phyloP scores from a whole-genome alignment of 257 asterid species.

The Solanum virginianum region DNA sequence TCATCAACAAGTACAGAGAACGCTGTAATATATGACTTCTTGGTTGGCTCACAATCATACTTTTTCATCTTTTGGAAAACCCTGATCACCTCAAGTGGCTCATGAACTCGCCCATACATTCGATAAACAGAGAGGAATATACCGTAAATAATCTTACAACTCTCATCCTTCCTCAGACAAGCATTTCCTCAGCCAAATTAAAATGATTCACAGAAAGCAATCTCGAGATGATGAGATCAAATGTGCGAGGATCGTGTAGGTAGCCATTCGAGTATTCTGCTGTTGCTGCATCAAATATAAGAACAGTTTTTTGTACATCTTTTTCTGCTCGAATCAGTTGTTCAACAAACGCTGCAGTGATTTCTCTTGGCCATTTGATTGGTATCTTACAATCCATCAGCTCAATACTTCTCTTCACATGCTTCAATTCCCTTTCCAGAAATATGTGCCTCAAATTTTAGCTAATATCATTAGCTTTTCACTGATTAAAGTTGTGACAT shows the following conservation, averaged over 20 bases:
- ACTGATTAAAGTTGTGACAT: background rate
- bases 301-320: slow-evolving; percentile 58
- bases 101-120: slow-evolving; percentile 81
- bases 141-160: slow-evolving; percentile 44
- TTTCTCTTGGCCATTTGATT: slow-evolving; percentile 71
- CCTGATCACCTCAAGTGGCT: slow-evolving; percentile 71
- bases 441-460: background rate
- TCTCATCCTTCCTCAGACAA: slow-evolving; percentile 59
- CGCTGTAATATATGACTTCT: slow-evolving; percentile 62
- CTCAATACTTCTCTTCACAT: background rate
- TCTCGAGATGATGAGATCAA: slow-evolving; percentile 42
- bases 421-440: background rate
- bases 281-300: slow-evolving; percentile 82
- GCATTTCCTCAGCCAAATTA: slow-evolving; percentile 53
- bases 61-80: slow-evolving; percentile 58
- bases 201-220: slow-evolving; percentile 66
- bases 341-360: slow-evolving; percentile 63
- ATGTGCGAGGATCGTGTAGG: slow-evolving; percentile 53
- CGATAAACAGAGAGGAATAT: slow-evolving; percentile 47
- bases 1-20: slow-evolving; percentile 72
- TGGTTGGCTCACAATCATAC: slow-evolving; percentile 54
- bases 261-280: slow-evolving; percentile 72
- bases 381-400: slow-evolving; percentile 32
- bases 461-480: background rate
- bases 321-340: slow-evolving; percentile 60